phyloP scores from a whole-genome alignment of 2,329 filamentous ascomycete genomes.

The Fusarium irregulare region DNA sequence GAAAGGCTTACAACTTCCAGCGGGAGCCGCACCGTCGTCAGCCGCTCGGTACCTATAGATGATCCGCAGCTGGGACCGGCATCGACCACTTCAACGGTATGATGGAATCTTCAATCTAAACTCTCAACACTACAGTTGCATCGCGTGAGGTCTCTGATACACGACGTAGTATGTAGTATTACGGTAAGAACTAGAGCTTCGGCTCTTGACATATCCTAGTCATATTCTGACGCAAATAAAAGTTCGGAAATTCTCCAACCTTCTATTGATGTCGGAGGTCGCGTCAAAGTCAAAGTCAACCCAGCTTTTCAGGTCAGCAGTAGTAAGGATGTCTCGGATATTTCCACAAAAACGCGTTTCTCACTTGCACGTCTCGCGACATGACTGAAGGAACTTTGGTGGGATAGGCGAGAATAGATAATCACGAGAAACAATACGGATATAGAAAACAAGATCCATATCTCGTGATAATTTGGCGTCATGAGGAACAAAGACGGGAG shows the following conservation, averaged over 20 bases:
- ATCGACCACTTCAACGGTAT: neutral
- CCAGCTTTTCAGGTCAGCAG: slow-evolving; percentile 23
- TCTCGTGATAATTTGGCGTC: slow-evolving; percentile 1
- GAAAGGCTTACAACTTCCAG: neutral
- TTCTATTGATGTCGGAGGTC: neutral
- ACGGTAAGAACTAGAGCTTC: neutral
- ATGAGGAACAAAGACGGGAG: neutral
- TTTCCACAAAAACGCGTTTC: slow-evolving; percentile 18
- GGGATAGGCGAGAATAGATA: slow-evolving; percentile 14
- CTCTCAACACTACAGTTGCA: neutral
- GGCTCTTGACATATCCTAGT: neutral
- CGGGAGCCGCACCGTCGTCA: slow-evolving; percentile 19
- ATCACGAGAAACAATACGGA: neutral
- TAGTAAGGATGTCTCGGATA: slow-evolving; percentile 36
- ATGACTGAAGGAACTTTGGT: slow-evolving; percentile 3
- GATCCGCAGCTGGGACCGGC: slow-evolving; percentile 28
- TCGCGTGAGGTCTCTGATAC: neutral
- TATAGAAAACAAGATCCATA: neutral
- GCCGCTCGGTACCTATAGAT: slow-evolving; percentile 4
- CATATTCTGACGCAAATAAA: neutral
- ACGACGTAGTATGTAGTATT: neutral
- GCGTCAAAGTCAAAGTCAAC: neutral
- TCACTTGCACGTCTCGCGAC: slow-evolving; percentile 7
- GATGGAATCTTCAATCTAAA: neutral
- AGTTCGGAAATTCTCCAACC: neutral